Conservation (phyloP, 306 rosid genomes). For the Chamaecrista fasciculata region DNA sequence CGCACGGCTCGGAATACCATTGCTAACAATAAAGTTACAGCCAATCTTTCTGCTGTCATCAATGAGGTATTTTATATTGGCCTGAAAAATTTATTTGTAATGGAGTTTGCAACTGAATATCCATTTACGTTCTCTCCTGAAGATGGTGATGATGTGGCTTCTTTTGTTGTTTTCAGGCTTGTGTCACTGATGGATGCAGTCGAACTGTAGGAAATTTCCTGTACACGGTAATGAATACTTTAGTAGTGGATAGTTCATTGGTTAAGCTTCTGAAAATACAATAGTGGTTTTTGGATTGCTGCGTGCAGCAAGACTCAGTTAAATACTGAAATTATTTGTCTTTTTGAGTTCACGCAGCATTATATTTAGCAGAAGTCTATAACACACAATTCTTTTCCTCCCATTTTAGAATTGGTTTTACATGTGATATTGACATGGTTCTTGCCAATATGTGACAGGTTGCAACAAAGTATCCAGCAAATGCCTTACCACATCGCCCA, state of each 20-base stretch:
- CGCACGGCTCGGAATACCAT: slow-evolving; percentile 79
- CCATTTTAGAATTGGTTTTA: too few species aligned
- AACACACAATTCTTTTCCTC: not conserved
- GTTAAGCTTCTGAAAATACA: not conserved
- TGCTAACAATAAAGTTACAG: slow-evolving; percentile 76
- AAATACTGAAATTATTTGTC: not conserved
- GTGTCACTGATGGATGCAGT: slow-evolving; percentile 62
- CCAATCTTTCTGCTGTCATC: slow-evolving; percentile 73
- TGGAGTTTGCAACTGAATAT: not conserved
- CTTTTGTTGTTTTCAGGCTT: slow-evolving; percentile 52
- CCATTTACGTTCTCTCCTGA: slow-evolving; percentile 4
- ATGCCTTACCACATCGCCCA: slow-evolving; percentile 59
- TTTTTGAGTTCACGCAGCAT: not conserved
- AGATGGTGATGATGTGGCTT: not conserved
- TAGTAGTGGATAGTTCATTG: not conserved
- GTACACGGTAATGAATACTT: slow-evolving; percentile 53
- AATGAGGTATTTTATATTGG: slow-evolving; percentile 47
- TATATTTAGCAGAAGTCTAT: not conserved
- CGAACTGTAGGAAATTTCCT: slow-evolving; percentile 76
- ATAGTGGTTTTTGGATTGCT: not conserved
- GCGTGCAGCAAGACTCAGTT: not conserved
- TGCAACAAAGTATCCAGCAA: slow-evolving; percentile 58
- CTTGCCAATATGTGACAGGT: slow-evolving; percentile 38
- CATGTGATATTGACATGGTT: not conserved
- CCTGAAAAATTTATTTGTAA: not conserved